Conservation (phyloP, 352 stramenopile species). For the Peronospora belbahrii region DNA sequence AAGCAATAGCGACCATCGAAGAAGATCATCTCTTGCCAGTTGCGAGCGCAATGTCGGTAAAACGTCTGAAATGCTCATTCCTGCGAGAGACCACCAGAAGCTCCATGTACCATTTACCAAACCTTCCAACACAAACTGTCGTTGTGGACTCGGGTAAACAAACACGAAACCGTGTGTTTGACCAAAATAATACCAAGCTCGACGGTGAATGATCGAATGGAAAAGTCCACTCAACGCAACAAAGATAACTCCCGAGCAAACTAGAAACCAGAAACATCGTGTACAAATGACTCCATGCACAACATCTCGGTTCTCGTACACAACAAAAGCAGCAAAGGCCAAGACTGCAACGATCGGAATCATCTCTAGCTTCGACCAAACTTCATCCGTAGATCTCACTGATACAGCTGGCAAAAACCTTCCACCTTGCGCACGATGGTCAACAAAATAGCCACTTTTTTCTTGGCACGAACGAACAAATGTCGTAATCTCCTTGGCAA, state of each 20-base stretch:
- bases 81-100: conserved; percentile 47
- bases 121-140: conserved; percentile 62
- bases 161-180: conserved; percentile 48
- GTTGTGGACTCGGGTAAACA: conserved; percentile 49
- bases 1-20: conserved; percentile 34
- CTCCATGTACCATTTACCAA: conserved; percentile 55
- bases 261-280: conserved; percentile 47
- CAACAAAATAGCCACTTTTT: conserved; percentile 19
- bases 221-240: conserved; percentile 54
- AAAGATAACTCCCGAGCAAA: conserved; percentile 47
- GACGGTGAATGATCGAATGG: conserved; percentile 51
- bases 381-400: conserved; percentile 5
- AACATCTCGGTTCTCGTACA: conserved; percentile 36
- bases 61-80: conserved; percentile 42
- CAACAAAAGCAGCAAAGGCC: conserved; percentile 27
- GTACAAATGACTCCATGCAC: conserved; percentile 28
- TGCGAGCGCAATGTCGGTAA: conserved; percentile 26
- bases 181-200: conserved; percentile 44
- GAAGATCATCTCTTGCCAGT: conserved; percentile 36
- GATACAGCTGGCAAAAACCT: conserved; percentile 5
- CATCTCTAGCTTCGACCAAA: conserved; percentile 26
- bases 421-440: conserved; percentile 17
- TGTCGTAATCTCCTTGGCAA: conserved; percentile 13
- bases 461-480: conserved; percentile 34
- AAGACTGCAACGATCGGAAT: conserved; percentile 32